Base-by-base conservation (phyloP, 2,329 filamentous ascomycete genomes). In the Stagonosporopsis cucurbitacearum region DNA sequence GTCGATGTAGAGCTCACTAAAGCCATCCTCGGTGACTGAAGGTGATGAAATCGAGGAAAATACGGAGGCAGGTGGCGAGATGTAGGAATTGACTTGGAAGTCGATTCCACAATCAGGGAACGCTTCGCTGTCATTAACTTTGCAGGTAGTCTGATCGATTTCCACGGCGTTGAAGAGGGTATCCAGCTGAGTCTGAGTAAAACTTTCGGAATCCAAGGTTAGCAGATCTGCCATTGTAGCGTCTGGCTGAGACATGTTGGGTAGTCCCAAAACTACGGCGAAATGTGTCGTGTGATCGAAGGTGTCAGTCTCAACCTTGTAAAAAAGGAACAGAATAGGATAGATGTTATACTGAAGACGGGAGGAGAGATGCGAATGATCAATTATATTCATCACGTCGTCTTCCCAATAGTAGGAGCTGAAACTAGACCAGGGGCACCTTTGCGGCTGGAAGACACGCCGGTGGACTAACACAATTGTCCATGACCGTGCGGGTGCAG, bases 351-450 rank as follows among this genome's bases (percentile, higher is more conserved):
- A 71, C 64, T 50, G 40, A 47, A 58, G 50, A 55, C 45, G 25
- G 35, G 41, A 50, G 39, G 40, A 30, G 47, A 55, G 48, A 39
- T 57, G 48, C 35, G 41, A 47, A 44, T 49, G 44, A 48, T 44
- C 56, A 65, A 61, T 70, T 72, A 70, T 70, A 72, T 53, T 44
- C 28, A 28, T 41, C 22, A 37, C 35, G 48, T 54, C 45, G 19
- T 46, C 57, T 59, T 63, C 47, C 23, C 20, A 22, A 23, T 54
- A 60, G 59, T 42, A 58, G 50, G 46, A 28, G 65, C 66, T 68
- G 64, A 70, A 62, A 71, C 67, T 68, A 9, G 35, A 46, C 17
- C 8, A 57, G 33, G 39, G 35, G 28, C 39, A 45, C 50, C 28
- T 60, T 58, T 60, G 58, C 30, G 47, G 23, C 43, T 40, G 50